Base-by-base conservation (phyloP, 768 basidiomycete genomes). In the Hysterangium stoloniferum region DNA sequence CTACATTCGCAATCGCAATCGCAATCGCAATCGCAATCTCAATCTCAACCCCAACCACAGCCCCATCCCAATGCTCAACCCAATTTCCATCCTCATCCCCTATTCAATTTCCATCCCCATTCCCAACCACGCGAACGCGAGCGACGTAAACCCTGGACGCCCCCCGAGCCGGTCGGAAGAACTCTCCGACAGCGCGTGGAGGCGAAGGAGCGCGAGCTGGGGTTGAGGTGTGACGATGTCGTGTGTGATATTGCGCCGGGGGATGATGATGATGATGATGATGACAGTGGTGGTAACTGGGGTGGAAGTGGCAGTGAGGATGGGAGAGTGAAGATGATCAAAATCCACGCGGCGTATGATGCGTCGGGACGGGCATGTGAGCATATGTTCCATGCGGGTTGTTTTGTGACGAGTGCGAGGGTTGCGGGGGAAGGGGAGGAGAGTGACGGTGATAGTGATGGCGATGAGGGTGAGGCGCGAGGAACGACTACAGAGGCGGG, bases 121-220 rank as follows among this genome's bases (percentile, higher is more conserved):
- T n/a, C n/a, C n/a, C n/a, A 56, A 62, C 61, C 52, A 51, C 59
- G 17, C 61, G 63, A 2, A 64, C 59, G 2, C 60, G 59, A 29
- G 73, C 73, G 58, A 62, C 47, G 69, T 45, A 73, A 69, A 46
- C 54, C 64, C 24, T 88, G 85, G 85, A 64, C 69, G 2, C 69
- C 73, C 1, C 85, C 85, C 0, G 65, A 79, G 1, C 68, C 82
- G 0, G 84, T 85, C 2, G 86, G 86, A 0, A 73, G 72, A 29
- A 84, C 85, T 5, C 65, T 88, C 37, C 82, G 87, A 24, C 78
- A 88, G 62, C 76, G 80, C 5, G 71, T 90, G 15, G 87, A 90
- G 63, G 73, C 75, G 52, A 72, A 77, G 49, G 87, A 89, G 63
- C 75, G 81, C 19, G 84, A 86, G 61, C 73, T 76, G 19, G 86